Evolutionary conservation across 441 rosid genomes (phyloP).

Genomic region (Pelargonium citronellum): DNA sequence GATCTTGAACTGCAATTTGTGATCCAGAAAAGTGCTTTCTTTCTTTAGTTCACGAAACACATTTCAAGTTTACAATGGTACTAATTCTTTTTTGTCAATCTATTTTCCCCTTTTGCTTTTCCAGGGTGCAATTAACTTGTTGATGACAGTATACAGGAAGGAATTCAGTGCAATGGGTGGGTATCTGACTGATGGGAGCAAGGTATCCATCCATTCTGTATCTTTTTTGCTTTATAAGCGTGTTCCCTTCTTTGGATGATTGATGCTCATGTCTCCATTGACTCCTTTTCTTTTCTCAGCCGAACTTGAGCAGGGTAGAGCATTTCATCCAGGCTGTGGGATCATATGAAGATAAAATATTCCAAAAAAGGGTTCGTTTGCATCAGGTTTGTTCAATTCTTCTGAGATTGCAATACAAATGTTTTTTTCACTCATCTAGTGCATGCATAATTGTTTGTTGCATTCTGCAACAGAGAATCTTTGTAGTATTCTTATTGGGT

Average conservation of each 20-base stretch:
- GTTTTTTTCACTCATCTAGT: neutral
- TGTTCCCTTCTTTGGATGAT: conserved; percentile 14
- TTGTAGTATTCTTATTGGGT: neutral
- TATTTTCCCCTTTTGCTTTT: conserved; percentile 4
- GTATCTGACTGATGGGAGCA: conserved; percentile 71
- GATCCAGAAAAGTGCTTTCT: neutral
- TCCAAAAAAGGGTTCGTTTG: conserved; percentile 69
- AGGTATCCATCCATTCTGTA: conserved; percentile 37
- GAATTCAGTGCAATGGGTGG: conserved; percentile 55
- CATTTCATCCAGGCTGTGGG: conserved; percentile 88
- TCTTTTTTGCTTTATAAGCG: conserved; percentile 16
- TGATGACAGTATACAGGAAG: conserved; percentile 80
- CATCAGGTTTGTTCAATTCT: conserved; percentile 50
- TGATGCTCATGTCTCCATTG: conserved; percentile 16
- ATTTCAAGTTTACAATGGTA: neutral
- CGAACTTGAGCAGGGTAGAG: conserved; percentile 67
- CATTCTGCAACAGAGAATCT: neutral
- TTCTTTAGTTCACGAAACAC: neutral
- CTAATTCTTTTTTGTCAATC: conserved; percentile 16
- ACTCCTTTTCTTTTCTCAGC: conserved; percentile 38
- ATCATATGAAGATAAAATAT: conserved; percentile 72
- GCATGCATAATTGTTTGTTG: neutral
- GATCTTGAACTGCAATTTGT: neutral
- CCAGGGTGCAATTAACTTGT: conserved; percentile 92
- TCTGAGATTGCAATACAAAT: conserved; percentile 3